Evolutionary conservation across 1,284 basidiomycete species (phyloP).

Genomic region (Ustilago tritici): DNA sequence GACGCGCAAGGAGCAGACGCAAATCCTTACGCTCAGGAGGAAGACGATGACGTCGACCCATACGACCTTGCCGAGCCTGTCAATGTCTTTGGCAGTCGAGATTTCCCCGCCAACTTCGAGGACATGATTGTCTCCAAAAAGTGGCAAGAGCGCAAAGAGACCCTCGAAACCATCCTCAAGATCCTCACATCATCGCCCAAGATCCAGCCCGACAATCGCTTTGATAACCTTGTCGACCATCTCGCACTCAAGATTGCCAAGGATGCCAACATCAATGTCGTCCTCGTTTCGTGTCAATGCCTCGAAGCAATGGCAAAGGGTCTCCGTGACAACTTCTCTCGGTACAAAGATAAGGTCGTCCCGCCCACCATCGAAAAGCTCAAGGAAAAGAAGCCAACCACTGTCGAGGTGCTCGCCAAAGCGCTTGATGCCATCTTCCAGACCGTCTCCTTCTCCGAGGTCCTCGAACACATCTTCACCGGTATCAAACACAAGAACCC

Average conservation of each 20-base stretch:
- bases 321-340: conserved; percentile 78
- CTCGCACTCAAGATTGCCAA: conserved; percentile 84
- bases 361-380: conserved; percentile 86
- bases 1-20: conserved; percentile 19
- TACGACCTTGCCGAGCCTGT: conserved; percentile 85
- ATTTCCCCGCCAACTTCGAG: conserved; percentile 68
- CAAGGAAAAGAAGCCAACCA: conserved; percentile 92
- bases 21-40: conserved; percentile 19
- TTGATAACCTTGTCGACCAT: conserved; percentile 80
- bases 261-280: conserved; percentile 96
- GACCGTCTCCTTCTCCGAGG: conserved; percentile 81
- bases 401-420: conserved; percentile 87
- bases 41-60: conserved; percentile 76
- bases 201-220: conserved; percentile 78
- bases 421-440: conserved; percentile 90
- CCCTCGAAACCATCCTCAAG: conserved; percentile 83
- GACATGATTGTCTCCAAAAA: conserved; percentile 85
- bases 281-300: conserved; percentile 86
- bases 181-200: conserved; percentile 80
- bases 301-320: conserved; percentile 88
- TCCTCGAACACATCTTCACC: conserved; percentile 84
- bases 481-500: conserved; percentile 92
- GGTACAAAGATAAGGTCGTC: conserved; percentile 81
- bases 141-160: conserved; percentile 95
- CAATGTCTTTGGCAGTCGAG: conserved; percentile 80